Conservation (phyloP, 2,329 filamentous ascomycete genomes). For the Diplocarpon mali region DNA sequence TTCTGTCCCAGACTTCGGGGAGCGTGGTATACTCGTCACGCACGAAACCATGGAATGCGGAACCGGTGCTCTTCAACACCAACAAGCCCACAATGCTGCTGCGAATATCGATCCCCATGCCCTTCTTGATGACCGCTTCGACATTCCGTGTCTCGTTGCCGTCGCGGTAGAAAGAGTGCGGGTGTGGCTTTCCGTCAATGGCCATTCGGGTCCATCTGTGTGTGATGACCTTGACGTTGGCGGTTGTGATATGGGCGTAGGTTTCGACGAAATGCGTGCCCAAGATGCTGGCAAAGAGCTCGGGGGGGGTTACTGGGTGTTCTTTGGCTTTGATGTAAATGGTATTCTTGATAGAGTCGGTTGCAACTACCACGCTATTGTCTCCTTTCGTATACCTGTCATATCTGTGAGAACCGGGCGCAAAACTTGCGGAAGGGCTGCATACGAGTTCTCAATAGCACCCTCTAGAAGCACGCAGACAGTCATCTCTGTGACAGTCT, state of each 20-base stretch:
- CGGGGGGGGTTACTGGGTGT: slow-evolving; percentile 81
- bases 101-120: slow-evolving; percentile 60
- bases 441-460: slow-evolving; percentile 73
- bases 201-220: slow-evolving; percentile 88
- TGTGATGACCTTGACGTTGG: slow-evolving; percentile 70
- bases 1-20: slow-evolving; percentile 85
- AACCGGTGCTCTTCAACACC: slow-evolving; percentile 93
- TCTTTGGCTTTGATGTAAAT: slow-evolving; percentile 92
- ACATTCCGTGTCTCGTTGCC: slow-evolving; percentile 79
- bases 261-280: slow-evolving; percentile 80
- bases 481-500: slow-evolving; percentile 90
- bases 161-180: slow-evolving; percentile 89
- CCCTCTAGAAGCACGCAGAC: slow-evolving; percentile 89
- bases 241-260: slow-evolving; percentile 79
- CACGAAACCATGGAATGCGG: slow-evolving; percentile 89
- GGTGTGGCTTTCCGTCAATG: slow-evolving; percentile 80
- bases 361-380: slow-evolving; percentile 91
- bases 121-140: slow-evolving; percentile 57
- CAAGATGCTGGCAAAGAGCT: slow-evolving; percentile 78
- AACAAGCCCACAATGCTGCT: slow-evolving; percentile 72
- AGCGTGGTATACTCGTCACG: slow-evolving; percentile 90
- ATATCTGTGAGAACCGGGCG: slow-evolving; percentile 12
- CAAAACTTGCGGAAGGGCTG: not conserved
- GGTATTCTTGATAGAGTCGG: slow-evolving; percentile 97
- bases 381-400: slow-evolving; percentile 81